A percentile compares a stretch with the other conserved stretches of the same genome.
phyloP scores from a whole-genome alignment of 257 asterid species.

The Cinchona pubescens region DNA sequence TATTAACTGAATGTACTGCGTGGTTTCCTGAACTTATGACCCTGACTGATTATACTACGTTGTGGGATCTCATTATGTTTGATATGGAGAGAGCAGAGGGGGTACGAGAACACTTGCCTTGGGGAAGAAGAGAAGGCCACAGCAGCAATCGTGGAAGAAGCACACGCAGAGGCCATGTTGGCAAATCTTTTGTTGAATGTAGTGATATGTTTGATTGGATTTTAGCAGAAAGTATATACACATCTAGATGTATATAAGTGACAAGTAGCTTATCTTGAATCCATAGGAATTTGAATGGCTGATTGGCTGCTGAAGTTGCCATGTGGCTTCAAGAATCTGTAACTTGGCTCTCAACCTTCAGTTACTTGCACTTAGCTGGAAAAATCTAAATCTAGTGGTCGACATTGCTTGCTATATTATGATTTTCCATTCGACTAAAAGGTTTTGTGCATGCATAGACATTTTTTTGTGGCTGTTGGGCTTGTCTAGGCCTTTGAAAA shows the following conservation, averaged over 20 bases:
- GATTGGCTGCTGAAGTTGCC: slow-evolving; percentile 78
- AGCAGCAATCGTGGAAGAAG: slow-evolving; percentile 90
- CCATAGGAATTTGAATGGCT: slow-evolving; percentile 59
- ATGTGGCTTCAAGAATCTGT: slow-evolving; percentile 71
- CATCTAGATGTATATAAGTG: no score
- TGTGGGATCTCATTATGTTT: neutral
- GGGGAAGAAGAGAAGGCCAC: slow-evolving; percentile 78
- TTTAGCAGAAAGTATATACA: slow-evolving; percentile 15
- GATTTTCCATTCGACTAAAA: no score
- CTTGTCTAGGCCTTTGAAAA: neutral
- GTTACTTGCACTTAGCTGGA: slow-evolving; percentile 37
- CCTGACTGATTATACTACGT: neutral
- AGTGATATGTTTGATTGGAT: slow-evolving; percentile 23
- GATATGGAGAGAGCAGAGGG: neutral
- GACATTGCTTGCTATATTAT: slow-evolving; percentile 5
- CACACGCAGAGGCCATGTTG: slow-evolving; percentile 83
- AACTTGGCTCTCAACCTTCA: slow-evolving; percentile 30
- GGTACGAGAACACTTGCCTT: slow-evolving; percentile 45
- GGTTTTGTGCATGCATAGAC: neutral
- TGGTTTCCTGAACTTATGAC: neutral
- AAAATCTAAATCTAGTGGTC: slow-evolving; percentile 53
- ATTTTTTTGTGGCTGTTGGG: neutral
- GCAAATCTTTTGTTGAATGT: slow-evolving; percentile 9
- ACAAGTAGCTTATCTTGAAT: slow-evolving; percentile 56
- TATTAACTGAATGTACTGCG: neutral